Evolutionary conservation across 768 basidiomycete genomes (phyloP).

Genomic region (Tricholomella constricta): DNA sequence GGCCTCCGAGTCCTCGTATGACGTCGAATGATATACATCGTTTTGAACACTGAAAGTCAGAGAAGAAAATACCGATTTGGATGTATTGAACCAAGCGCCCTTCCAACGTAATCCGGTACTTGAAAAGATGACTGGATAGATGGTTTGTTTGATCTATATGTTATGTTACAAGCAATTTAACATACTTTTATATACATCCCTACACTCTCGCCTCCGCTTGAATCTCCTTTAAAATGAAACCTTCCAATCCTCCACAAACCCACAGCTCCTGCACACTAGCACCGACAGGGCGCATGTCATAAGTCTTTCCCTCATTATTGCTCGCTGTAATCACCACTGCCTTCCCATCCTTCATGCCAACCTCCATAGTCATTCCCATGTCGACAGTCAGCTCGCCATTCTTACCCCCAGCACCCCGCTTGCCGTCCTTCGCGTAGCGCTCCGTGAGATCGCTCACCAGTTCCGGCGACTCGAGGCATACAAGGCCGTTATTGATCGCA

Average conservation of each 20-base stretch:
- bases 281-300: conserved; percentile 78
- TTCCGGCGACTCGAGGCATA: conserved; percentile 91
- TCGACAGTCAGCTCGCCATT: conserved; percentile 86
- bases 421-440: conserved; percentile 70
- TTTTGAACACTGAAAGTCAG: too few relatives aligned
- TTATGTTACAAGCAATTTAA: neutral
- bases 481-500: conserved; percentile 97
- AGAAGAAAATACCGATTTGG: too few relatives aligned
- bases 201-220: conserved; percentile 29
- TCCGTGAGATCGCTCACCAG: conserved; percentile 84
- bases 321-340: conserved; percentile 52
- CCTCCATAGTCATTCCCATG: conserved; percentile 60
- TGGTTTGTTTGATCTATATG: too few relatives aligned
- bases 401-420: conserved; percentile 75
- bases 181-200: neutral
- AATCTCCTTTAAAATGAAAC: conserved; percentile 83
- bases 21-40: too few relatives aligned
- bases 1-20: too few relatives aligned
- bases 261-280: conserved; percentile 96
- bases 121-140: too few relatives aligned
- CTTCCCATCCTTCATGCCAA: conserved; percentile 71
- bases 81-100: too few relatives aligned
- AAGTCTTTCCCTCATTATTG: conserved; percentile 51
- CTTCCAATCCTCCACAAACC: conserved; percentile 93
- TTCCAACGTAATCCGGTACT: too few relatives aligned